Base-by-base conservation (phyloP, 129 eudicot species). In the Logfia minima region DNA sequence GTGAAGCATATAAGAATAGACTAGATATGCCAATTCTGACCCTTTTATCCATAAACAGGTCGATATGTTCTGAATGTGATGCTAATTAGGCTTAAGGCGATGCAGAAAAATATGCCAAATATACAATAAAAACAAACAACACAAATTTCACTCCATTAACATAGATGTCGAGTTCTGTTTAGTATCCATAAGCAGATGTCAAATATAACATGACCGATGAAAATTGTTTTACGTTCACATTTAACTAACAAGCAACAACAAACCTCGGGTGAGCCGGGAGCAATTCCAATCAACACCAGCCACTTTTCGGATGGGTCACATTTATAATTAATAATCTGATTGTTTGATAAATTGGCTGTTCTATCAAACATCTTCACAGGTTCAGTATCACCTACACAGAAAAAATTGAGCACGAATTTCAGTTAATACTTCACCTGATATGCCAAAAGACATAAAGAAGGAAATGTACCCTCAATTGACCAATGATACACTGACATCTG, bases 241-340 rank as follows among this genome's bases (percentile, higher is more conserved):
- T 24, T 19, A 75, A 56, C 59, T 24, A 43, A 82, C 29, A 66
- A 63, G 58, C 35, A 68, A 45, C 22, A 58, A 82, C 89, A 74
- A 78, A 90, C 98, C 92, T 93, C 98, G 26, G 89, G 80, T 59
- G 98, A 90, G 62, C 98, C 98, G 75, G 98, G 98, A 59, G 98
- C 95, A 65, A 93, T 93, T 52, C 98, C 98, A 85, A 93, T 93
- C 86, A 93, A 80, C 52, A 93, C 96, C 92, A 93, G 72, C 98
- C 98, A 93, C 65, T 93, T 93, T 71, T 93, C 98, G 26, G 95
- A 80, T 48, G 96, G 98, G 80, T 93, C 96, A 52, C 96, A 88
- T 65, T 84, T 86, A 74, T 93, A 93, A 75, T 90, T 93, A 71
- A 93, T 93, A 9, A 93, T 90, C 82, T 93, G 98, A 85, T 93